Base-by-base conservation (phyloP, 1,139 yeast species). In the Zhuliangozyma parablackwelliae region DNA sequence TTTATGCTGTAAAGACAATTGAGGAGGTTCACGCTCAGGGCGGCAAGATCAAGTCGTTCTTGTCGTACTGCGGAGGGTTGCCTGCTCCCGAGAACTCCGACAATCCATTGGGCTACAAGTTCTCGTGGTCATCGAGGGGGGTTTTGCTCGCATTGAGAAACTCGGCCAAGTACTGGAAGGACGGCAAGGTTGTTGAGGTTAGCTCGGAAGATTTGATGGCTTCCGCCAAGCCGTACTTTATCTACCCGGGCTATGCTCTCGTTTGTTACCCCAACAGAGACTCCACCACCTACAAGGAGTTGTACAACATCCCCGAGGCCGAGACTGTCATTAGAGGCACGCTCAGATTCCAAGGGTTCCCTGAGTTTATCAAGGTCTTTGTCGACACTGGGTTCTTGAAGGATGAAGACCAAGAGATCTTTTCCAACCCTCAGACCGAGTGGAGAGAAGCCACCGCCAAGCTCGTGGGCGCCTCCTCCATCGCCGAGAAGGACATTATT, bases 71-170 rank as follows among this genome's bases (percentile, higher is more conserved):
- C 69, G 98, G 98, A 66, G 98, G 98, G 52, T 77, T 92, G 57
- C 97, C 97, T 51, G 94, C 98, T 25, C 97, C 98, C 48, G 97
- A 92, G 70, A 79, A 82, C 63, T 90, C 97, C 27, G 96, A 88
- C 69, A 92, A 92, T 68, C 98, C 98, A 42, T 78, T 92, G 63
- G 98, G 98, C 50, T 92, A 92, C 80, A 92, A 92, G 74, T 92
- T 92, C 70, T 90, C 97, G 32, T 92, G 98, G 98, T 88, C 97
- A 32, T 89, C 97, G 33, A 82, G 98, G 67, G 98, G 98, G 67
- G 97, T 92, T 32, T 72, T 92, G 57, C 78, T 92, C 56, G 98
- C 98, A 21, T 78, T 92, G 60, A 83, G 96, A 75, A 92, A 92
- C 74, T 73, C 85, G 44, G 98, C 98, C 48, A 81, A 78, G 56